Percentiles rank a stretch among this genome's conserved stretches.
Evolutionary conservation across 1,284 basidiomycete species (phyloP).

Genomic region (Cystobasidiaceae sp.): DNA sequence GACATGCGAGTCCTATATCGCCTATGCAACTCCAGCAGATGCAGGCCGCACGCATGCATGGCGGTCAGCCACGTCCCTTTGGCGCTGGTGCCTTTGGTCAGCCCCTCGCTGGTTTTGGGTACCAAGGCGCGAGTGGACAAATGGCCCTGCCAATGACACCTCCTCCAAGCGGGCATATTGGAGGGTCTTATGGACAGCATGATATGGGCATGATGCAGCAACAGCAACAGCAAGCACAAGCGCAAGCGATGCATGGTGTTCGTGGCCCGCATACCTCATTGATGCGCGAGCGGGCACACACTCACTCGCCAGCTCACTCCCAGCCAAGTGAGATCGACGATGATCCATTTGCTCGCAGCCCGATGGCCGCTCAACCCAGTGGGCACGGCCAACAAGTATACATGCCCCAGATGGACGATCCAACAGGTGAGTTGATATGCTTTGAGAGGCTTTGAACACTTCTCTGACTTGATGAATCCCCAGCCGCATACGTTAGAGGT

Average conservation of each 20-base stretch:
- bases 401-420: conserved; percentile 1
- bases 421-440: background rate
- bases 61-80: background rate
- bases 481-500: conserved; percentile 14
- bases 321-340: no score
- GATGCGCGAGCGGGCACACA: no score
- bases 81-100: background rate
- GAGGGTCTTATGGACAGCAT: background rate
- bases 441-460: background rate
- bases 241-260: background rate
- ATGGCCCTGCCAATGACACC: background rate
- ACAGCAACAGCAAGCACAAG: background rate
- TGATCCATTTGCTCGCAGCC: no score
- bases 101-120: background rate
- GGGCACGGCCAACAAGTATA: no score
- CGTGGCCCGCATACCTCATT: background rate
- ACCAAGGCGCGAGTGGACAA: no score
- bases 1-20: conserved; percentile 11
- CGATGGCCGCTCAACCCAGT: no score
- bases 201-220: background rate
- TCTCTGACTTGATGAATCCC: background rate
- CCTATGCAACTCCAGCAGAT: conserved; percentile 9
- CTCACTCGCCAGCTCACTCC: no score
- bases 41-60: background rate
- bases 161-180: background rate